Conservation (phyloP, 805 yeast species). For the Yarrowia sp. region DNA sequence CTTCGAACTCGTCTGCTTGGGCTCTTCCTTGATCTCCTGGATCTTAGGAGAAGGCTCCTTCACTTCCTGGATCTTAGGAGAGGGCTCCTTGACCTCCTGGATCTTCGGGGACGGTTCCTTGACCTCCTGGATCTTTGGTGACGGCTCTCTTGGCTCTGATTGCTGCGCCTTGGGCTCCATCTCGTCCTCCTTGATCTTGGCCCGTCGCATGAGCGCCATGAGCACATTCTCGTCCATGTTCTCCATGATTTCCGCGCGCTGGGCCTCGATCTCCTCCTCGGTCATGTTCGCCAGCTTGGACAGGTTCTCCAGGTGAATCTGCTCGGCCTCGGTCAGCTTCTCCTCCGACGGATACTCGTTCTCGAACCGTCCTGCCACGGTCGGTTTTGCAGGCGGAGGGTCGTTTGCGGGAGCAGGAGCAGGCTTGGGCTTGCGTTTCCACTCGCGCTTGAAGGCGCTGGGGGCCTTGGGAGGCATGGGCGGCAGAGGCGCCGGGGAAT, state of each 20-base stretch:
- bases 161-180: background rate
- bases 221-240: constrained; percentile 68
- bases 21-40: background rate
- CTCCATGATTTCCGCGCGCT: constrained; percentile 64
- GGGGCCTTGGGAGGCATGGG: constrained; percentile 26
- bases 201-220: constrained; percentile 43
- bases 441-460: background rate
- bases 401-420: background rate
- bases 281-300: constrained; percentile 61
- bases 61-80: background rate
- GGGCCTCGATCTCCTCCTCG: constrained; percentile 59
- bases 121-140: background rate
- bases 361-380: constrained; percentile 15
- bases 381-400: background rate
- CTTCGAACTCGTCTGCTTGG: background rate
- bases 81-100: background rate
- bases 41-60: no score
- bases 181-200: constrained; percentile 46
- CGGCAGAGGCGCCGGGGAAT: constrained; percentile 28
- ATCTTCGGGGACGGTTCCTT: background rate
- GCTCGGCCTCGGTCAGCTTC: constrained; percentile 59
- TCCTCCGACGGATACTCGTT: constrained; percentile 25
- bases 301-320: constrained; percentile 74
- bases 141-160: no score
- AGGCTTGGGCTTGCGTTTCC: constrained; percentile 13